Evolutionary conservation across 202 grass and related monocot species (phyloP), one percentile per base, ranked within the genome.

Genomic region (Eragrostis tef): DNA sequence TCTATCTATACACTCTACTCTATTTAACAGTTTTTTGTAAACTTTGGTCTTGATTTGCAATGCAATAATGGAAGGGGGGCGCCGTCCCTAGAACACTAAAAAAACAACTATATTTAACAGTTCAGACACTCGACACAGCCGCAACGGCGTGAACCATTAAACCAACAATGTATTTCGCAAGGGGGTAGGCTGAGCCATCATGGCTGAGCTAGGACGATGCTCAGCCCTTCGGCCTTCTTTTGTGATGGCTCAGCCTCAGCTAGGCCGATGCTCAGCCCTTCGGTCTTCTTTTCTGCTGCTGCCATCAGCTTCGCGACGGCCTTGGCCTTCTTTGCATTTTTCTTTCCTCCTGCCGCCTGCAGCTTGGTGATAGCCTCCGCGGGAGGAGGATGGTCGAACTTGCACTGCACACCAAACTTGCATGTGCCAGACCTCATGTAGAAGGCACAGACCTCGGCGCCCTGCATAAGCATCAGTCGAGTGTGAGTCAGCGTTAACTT

Each of bases 401-500:
- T 99, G 81, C 97, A 99, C 7, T 46, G 78, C 49, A 13, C 71
- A 9, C 91, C 97, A 44, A 87, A 96, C 67, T 73, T 90, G 97
- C 97, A 99, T 11, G 74, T 90, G 58, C 93, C 91, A 0, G 87
- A 93, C 81, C 79, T 96, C 91, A 99, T 87, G 90, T 99, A 99
- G 78, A 89, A 96, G 79, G 85, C 60, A 45, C 97, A 99, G 7
- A 83, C 24, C 61, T 78, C 81, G 0, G 97, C 90, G 12, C 81
- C 93, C 97, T 96, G 89, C 22, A 56, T 70, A 47, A 7, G 44
- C 19, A 84, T 21, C 19, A 49, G 22, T 66, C 41, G 6, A 63
- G 54, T 26, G 31, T 76, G 8, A 72, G 15, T 31, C 43, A 62
- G 5, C 6, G 13, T 82, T 49, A 49, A 13, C 11, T 36, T 21